Evolutionary conservation across 768 basidiomycete species (phyloP).

Genomic region (Clitopilus passeckerianus): DNA sequence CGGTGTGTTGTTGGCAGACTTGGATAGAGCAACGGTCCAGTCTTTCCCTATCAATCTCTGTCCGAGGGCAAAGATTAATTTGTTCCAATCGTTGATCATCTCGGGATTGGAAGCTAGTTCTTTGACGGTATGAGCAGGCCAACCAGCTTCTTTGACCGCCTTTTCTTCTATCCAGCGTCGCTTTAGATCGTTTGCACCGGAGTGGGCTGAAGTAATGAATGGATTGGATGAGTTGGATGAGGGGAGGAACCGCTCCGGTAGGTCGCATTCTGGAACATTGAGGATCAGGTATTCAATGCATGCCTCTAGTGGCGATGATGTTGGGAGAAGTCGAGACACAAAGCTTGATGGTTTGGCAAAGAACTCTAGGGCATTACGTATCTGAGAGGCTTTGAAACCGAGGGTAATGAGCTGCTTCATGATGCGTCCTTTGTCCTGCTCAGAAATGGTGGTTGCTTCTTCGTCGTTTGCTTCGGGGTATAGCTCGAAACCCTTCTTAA

Average conservation of each 20-base stretch:
- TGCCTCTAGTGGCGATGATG: conserved; percentile 65
- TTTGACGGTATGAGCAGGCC: conserved; percentile 67
- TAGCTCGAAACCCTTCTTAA: conserved; percentile 56
- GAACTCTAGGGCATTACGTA: conserved; percentile 47
- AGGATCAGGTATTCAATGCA: conserved; percentile 83
- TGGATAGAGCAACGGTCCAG: conserved; percentile 7
- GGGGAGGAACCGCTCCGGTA: conserved; percentile 70
- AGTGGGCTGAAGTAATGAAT: conserved; percentile 62
- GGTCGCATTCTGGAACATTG: conserved; percentile 81
- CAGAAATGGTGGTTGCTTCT: conserved; percentile 39
- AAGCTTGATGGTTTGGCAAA: conserved; percentile 53
- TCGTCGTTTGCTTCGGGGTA: conserved; percentile 1
- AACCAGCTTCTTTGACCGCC: conserved; percentile 79
- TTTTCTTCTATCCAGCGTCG: conserved; percentile 78
- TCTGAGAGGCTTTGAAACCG: conserved; percentile 60
- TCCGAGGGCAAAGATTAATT: conserved; percentile 52
- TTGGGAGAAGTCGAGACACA: conserved; percentile 54
- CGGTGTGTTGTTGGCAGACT: conserved; percentile 9
- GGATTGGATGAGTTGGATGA: conserved; percentile 60
- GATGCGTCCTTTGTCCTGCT: conserved; percentile 39
- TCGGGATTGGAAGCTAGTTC: conserved; percentile 36
- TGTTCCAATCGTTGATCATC: conserved; percentile 43
- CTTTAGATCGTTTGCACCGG: conserved; percentile 59
- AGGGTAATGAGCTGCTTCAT: conserved; percentile 52
- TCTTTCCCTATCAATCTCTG: conserved; percentile 46